A percentile compares a stretch with the other conserved stretches of the same genome.
These are phyloP conservation scores for Mycena maculata DNA, from an alignment of 768 basidiomycete genomes.

Conservation along the genomic window DNA sequence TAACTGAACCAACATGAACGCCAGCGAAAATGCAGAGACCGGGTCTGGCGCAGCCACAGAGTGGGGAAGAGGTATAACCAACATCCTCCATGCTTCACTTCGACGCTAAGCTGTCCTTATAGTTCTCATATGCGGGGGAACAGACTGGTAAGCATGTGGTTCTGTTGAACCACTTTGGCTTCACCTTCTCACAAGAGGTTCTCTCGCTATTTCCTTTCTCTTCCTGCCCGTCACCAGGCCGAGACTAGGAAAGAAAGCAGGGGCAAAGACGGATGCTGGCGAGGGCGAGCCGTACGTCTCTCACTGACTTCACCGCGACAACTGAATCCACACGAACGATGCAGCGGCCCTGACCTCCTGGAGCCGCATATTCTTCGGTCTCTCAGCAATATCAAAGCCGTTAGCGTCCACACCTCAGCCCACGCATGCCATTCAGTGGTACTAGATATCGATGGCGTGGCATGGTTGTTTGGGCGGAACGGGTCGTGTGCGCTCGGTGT, in stretches of 20 bases:
- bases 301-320: neutral
- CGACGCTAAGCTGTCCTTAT: neutral
- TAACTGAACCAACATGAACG: conserved; percentile 24
- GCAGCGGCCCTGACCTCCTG: conserved; percentile 81
- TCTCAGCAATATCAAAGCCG: conserved; percentile 79
- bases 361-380: conserved; percentile 93
- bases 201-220: conserved; percentile 26
- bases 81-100: neutral
- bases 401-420: conserved; percentile 82
- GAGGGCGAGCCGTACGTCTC: conserved; percentile 51
- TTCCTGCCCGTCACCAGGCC: conserved; percentile 59
- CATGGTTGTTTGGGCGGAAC: conserved; percentile 93
- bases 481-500: conserved; percentile 76
- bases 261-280: conserved; percentile 58
- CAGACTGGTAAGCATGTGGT: conserved; percentile 76
- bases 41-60: neutral
- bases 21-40: conserved; percentile 13
- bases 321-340: neutral
- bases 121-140: conserved; percentile 91
- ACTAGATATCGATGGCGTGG: conserved; percentile 79
- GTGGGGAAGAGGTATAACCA: conserved; percentile 44
- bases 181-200: conserved; percentile 44
- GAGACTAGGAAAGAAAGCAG: conserved; percentile 76
- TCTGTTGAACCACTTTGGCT: conserved; percentile 23
- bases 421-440: conserved; percentile 81